Conservation (phyloP, 2,329 filamentous ascomycete species). For the Lachnellula cervina region DNA sequence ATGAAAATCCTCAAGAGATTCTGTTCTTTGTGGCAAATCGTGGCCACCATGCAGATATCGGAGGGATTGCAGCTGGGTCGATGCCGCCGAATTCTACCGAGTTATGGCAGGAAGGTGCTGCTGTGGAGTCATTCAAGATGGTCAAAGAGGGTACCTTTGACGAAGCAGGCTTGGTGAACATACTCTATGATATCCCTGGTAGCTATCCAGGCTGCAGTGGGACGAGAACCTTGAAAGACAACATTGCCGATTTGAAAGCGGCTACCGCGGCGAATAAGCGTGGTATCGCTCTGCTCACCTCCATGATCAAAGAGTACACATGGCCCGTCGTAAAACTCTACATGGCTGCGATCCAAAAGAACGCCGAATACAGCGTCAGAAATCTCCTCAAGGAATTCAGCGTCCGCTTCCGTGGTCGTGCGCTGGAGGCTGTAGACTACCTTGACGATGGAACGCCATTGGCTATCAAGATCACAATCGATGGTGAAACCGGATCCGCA, state of each 20-base stretch:
- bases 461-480: constrained; percentile 64
- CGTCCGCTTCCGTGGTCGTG: constrained; percentile 62
- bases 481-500: constrained; percentile 65
- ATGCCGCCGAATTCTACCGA: constrained; percentile 72
- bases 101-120: constrained; percentile 58
- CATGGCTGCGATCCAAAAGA: constrained; percentile 75
- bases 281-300: constrained; percentile 68
- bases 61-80: constrained; percentile 71
- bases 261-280: constrained; percentile 80
- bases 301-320: constrained; percentile 68
- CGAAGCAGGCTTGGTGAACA: constrained; percentile 64
- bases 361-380: constrained; percentile 69
- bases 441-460: constrained; percentile 63
- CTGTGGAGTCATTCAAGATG: constrained; percentile 59
- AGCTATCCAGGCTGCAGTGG: constrained; percentile 69
- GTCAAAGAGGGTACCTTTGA: constrained; percentile 72
- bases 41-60: constrained; percentile 79
- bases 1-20: constrained; percentile 49
- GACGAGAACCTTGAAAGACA: constrained; percentile 71
- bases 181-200: constrained; percentile 62
- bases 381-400: constrained; percentile 61
- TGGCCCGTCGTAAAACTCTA: constrained; percentile 72
- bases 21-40: constrained; percentile 73
- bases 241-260: constrained; percentile 77
- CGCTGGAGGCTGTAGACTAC: constrained; percentile 62